These are phyloP conservation scores for Prototheca wickerhamii DNA, from an alignment of 163 green algal genomes.

Conservation along the genomic window DNA sequence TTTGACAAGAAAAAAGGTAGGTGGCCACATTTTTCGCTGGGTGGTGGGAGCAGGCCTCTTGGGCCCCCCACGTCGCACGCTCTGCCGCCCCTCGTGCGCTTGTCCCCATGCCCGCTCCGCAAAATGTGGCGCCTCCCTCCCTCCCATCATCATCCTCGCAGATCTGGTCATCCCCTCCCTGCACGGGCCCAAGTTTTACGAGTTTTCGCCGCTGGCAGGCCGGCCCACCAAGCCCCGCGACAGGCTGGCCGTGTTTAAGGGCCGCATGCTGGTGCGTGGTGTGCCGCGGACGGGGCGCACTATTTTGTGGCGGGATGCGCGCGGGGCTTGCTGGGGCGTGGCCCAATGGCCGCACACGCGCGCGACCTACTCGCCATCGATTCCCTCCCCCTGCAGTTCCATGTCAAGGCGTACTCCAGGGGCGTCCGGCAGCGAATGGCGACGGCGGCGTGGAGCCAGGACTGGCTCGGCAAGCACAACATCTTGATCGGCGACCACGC, in stretches of 20 bases:
- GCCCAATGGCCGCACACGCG: background rate
- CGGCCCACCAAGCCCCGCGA: background rate
- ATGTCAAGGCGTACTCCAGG: background rate
- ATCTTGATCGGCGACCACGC: slow-evolving; percentile 7
- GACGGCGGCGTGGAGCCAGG: slow-evolving; percentile 1
- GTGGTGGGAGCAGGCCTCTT: background rate
- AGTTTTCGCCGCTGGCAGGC: background rate
- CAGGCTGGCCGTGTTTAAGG: slow-evolving; percentile 7
- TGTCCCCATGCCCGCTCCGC: background rate
- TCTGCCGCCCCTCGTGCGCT: background rate
- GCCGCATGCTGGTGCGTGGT: background rate
- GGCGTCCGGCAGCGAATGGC: slow-evolving; percentile 4
- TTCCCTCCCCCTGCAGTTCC: background rate
- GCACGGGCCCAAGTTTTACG: background rate
- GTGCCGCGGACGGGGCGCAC: background rate
- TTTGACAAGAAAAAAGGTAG: background rate
- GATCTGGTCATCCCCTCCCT: slow-evolving; percentile 12
- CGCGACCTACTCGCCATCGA: background rate
- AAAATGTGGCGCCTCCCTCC: background rate
- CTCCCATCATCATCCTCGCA: background rate
- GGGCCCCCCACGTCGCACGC: background rate
- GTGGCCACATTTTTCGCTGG: background rate
- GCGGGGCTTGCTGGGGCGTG: background rate
- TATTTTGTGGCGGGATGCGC: no score
- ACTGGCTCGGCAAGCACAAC: slow-evolving; percentile 14